Conservation (phyloP, 2,329 filamentous ascomycete species). For the Sclerotinia borealis region DNA sequence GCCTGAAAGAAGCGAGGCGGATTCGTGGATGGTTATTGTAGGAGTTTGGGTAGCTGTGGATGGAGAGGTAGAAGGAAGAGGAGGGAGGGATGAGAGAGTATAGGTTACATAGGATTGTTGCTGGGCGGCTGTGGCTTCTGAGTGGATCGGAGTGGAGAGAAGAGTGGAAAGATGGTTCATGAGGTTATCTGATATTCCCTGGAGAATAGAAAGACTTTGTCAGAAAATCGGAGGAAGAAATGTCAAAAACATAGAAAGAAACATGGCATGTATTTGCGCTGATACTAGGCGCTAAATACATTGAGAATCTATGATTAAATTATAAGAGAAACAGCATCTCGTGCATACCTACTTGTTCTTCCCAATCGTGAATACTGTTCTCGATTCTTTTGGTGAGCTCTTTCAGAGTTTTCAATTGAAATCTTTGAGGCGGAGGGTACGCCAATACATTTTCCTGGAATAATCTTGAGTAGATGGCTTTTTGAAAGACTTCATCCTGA, state of each 20-base stretch:
- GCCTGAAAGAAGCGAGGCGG: conserved; percentile 61
- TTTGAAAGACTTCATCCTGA: conserved; percentile 56
- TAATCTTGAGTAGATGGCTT: conserved; percentile 57
- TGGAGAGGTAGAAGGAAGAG: not conserved
- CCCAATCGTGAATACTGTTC: conserved; percentile 69
- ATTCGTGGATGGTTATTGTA: conserved; percentile 61
- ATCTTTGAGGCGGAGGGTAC: conserved; percentile 59
- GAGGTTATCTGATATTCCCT: conserved; percentile 82
- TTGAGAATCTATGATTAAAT: conserved; percentile 8
- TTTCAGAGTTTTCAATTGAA: conserved; percentile 69
- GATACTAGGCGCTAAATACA: not conserved
- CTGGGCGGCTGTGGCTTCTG: conserved; percentile 61
- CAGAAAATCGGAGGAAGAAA: conserved; percentile 16
- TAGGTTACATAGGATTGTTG: conserved; percentile 73
- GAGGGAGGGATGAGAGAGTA: conserved; percentile 24
- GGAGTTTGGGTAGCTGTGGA: not conserved
- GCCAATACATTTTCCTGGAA: conserved; percentile 54
- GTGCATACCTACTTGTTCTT: conserved; percentile 69
- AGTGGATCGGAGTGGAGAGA: conserved; percentile 56
- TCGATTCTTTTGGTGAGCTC: conserved; percentile 65
- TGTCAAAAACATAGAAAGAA: not conserved
- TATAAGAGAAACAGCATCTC: conserved; percentile 13
- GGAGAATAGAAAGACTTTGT: conserved; percentile 25
- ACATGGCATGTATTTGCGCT: not conserved
- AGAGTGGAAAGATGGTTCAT: conserved; percentile 63